A percentile compares a stretch with the other conserved stretches of the same genome.
Evolutionary conservation across 169 alveolate species (phyloP).

Genomic region (Plasmodium adleri): DNA sequence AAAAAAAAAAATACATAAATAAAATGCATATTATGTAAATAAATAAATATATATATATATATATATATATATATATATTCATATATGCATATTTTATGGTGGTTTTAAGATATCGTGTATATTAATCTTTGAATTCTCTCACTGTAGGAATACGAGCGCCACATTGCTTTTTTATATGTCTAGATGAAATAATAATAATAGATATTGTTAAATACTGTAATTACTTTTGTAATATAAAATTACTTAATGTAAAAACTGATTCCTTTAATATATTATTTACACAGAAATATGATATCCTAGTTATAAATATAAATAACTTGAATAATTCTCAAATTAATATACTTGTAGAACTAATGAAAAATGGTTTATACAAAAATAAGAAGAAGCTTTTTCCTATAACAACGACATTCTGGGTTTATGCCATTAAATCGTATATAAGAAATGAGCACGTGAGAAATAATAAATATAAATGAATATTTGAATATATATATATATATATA

Average conservation of each 20-base stretch:
- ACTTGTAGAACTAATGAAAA: slow-evolving; percentile 56
- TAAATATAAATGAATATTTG: not conserved
- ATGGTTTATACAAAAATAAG: slow-evolving; percentile 56
- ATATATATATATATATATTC: not conserved
- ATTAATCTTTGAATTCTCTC: too few relatives aligned
- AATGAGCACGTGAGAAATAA: slow-evolving; percentile 26
- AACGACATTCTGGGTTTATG: slow-evolving; percentile 68
- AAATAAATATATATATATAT: not conserved
- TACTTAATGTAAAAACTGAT: slow-evolving; percentile 39
- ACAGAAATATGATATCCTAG: slow-evolving; percentile 66
- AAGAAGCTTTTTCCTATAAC: slow-evolving; percentile 38
- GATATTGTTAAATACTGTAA: slow-evolving; percentile 59
- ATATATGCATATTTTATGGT: not conserved
- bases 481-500: not conserved
- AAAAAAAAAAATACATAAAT: too few relatives aligned
- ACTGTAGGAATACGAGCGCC: slow-evolving; percentile 65
- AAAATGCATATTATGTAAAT: too few relatives aligned
- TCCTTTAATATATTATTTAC: slow-evolving; percentile 41
- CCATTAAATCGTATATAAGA: slow-evolving; percentile 49
- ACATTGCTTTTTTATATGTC: slow-evolving; percentile 64
- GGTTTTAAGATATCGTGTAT: not conserved
- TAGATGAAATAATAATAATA: slow-evolving; percentile 61
- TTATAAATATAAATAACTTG: slow-evolving; percentile 61
- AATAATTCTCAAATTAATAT: slow-evolving; percentile 43
- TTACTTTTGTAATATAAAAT: slow-evolving; percentile 50